These are phyloP conservation scores for Daedaleopsis nitida DNA, from an alignment of 768 basidiomycete species.

Conservation along the genomic window DNA sequence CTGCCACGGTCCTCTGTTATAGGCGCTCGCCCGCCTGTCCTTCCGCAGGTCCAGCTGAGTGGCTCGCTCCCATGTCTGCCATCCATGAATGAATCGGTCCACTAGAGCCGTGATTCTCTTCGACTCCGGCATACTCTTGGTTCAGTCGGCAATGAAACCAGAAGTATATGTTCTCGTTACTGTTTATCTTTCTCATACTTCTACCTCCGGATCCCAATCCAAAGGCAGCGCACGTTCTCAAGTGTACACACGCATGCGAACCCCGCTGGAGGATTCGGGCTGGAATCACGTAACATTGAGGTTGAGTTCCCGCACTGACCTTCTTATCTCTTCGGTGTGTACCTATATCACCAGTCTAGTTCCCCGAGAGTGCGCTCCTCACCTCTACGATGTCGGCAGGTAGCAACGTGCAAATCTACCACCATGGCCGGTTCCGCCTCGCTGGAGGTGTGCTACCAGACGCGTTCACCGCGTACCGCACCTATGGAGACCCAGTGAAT, in stretches of 20 bases:
- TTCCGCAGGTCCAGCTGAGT: too few species aligned
- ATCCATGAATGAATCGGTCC: too few species aligned
- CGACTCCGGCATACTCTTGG: too few species aligned
- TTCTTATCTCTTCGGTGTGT: background rate
- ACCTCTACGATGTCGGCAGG: conserved; percentile 17
- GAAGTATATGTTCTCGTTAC: background rate
- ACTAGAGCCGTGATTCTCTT: too few species aligned
- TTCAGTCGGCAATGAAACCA: background rate
- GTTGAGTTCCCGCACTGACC: background rate
- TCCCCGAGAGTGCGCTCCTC: background rate
- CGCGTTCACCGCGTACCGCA: conserved; percentile 58
- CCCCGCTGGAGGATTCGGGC: too few species aligned
- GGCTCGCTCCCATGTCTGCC: too few species aligned
- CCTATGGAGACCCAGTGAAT: conserved; percentile 52
- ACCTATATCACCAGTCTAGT: background rate
- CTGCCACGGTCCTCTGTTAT: background rate
- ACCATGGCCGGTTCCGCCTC: conserved; percentile 55
- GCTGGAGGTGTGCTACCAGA: conserved; percentile 56
- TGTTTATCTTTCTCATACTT: background rate
- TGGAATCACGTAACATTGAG: background rate
- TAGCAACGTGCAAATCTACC: conserved; percentile 44
- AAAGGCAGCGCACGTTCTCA: background rate
- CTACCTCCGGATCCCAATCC: background rate
- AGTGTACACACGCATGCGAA: background rate
- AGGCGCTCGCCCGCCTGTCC: background rate